phyloP scores from a whole-genome alignment of 1,284 basidiomycete genomes.

The Porogramme epimiltina region DNA sequence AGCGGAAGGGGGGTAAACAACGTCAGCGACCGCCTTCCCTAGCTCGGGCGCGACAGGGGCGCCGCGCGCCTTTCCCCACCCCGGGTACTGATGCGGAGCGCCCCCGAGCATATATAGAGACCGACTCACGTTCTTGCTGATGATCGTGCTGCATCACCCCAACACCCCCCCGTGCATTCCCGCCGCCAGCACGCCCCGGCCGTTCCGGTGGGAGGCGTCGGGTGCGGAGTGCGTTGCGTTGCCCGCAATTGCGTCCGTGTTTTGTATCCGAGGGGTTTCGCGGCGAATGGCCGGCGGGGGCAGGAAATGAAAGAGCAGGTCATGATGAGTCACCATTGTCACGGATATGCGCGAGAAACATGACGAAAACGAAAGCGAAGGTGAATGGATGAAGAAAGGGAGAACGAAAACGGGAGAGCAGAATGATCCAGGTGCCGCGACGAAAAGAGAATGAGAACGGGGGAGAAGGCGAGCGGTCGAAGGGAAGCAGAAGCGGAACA shows the following conservation, averaged over 20 bases:
- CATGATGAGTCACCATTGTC: constrained; percentile 21
- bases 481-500: constrained; percentile 9
- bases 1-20: no score
- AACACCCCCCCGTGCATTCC: background rate
- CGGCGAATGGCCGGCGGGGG: constrained; percentile 3
- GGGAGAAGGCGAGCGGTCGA: no score
- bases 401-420: constrained; percentile 23
- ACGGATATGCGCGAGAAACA: constrained; percentile 6
- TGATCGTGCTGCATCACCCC: constrained; percentile 50
- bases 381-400: constrained; percentile 14
- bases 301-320: constrained; percentile 10
- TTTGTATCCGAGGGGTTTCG: background rate
- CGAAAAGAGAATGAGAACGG: no score
- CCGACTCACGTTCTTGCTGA: constrained; percentile 68
- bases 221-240: no score
- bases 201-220: no score
- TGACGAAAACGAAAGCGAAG: constrained; percentile 10
- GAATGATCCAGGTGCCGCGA: no score
- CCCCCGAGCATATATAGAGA: constrained; percentile 1
- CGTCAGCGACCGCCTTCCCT: no score
- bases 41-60: no score
- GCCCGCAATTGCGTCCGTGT: no score
- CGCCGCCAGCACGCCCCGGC: no score
- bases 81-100: no score
- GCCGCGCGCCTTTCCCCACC: no score